Conservation (phyloP, 805 yeast genomes). For the Wickerhamomyces sydowiorum region DNA sequence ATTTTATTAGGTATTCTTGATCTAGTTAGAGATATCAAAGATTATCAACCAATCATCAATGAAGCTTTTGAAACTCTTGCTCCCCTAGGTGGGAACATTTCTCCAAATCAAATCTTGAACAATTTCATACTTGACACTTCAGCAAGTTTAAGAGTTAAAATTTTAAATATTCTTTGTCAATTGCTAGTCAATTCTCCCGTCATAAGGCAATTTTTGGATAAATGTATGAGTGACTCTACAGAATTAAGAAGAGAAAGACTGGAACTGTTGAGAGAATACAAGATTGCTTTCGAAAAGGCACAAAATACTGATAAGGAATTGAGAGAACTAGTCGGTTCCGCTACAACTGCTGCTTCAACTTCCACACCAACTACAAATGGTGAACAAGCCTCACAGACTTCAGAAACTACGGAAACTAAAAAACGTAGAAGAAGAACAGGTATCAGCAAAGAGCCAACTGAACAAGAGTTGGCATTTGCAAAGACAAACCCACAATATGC, state of each 20-base stretch:
- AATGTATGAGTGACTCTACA: conserved; percentile 59
- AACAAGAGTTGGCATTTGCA: conserved; percentile 30
- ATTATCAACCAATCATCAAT: conserved; percentile 43
- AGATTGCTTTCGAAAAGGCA: conserved; percentile 44
- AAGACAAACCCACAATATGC: conserved; percentile 37
- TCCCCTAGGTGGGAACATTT: conserved; percentile 46
- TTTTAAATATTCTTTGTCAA: conserved; percentile 58
- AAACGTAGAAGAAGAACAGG: conserved; percentile 27
- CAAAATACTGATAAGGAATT: conserved; percentile 37
- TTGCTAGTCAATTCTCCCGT: conserved; percentile 52
- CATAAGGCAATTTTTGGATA: conserved; percentile 61
- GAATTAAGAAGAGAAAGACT: conserved; percentile 58
- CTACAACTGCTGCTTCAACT: conserved; percentile 2
- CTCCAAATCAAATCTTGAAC: conserved; percentile 40
- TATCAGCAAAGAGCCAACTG: conserved; percentile 30
- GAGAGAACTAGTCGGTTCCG: conserved; percentile 23
- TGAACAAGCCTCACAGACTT: neutral
- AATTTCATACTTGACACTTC: conserved; percentile 53
- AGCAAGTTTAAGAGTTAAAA: conserved; percentile 46
- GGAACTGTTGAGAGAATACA: conserved; percentile 59
- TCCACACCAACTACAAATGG: conserved; percentile 3
- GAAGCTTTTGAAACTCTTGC: conserved; percentile 50
- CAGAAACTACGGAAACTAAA: conserved; percentile 17
- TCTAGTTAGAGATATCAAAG: conserved; percentile 50
- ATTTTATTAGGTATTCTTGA: conserved; percentile 69